phyloP scores from a whole-genome alignment of 2,329 filamentous ascomycete species.

The Huntiella omanensis region DNA sequence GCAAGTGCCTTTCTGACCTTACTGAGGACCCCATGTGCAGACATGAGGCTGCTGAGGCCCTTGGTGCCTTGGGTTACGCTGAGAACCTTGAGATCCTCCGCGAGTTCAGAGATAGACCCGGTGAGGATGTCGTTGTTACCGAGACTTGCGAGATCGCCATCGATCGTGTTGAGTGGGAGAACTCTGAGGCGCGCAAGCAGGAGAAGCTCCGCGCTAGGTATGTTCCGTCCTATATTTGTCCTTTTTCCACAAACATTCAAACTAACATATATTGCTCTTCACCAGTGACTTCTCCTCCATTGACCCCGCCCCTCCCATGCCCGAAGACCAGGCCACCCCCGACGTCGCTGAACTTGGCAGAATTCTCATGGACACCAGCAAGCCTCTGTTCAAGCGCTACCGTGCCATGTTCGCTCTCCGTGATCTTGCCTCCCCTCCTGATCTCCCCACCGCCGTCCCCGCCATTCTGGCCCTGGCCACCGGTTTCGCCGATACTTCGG shows the following conservation, averaged over 20 bases:
- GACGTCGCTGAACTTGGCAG: constrained; percentile 53
- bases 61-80: constrained; percentile 66
- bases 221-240: constrained; percentile 13
- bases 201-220: constrained; percentile 75
- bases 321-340: constrained; percentile 41
- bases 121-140: constrained; percentile 62
- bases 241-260: constrained; percentile 11
- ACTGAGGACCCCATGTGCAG: constrained; percentile 88
- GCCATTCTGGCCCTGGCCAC: constrained; percentile 71
- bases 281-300: constrained; percentile 83
- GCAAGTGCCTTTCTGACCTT: constrained; percentile 54
- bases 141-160: constrained; percentile 97
- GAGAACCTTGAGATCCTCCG: constrained; percentile 57
- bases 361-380: constrained; percentile 56
- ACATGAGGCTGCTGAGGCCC: constrained; percentile 88
- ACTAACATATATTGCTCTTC: constrained; percentile 1
- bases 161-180: constrained; percentile 85
- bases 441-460: constrained; percentile 74
- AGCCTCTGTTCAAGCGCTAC: constrained; percentile 81
- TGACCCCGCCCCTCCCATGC: constrained; percentile 80
- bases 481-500: constrained; percentile 70
- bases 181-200: constrained; percentile 46
- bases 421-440: constrained; percentile 82
- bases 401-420: constrained; percentile 95
- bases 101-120: constrained; percentile 52